These are phyloP conservation scores for Candida nonsorbophila DNA, from an alignment of 805 yeast species.

Conservation along the genomic window DNA sequence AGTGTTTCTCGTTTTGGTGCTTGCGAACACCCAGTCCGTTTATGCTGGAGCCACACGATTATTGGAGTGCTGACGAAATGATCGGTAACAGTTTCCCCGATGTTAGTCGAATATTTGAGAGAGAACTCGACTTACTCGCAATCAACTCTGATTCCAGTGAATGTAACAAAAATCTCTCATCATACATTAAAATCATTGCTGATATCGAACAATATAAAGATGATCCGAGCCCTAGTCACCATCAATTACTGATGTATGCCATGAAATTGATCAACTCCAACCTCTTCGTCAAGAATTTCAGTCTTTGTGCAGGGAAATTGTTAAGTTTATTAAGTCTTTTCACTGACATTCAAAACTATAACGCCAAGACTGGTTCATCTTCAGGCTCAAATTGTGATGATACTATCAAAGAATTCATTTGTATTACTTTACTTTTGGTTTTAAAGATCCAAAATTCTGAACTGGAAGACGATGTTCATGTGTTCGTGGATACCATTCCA, in stretches of 20 bases:
- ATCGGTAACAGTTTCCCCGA: too few species aligned
- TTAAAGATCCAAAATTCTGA: slow-evolving; percentile 24
- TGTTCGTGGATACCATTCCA: slow-evolving; percentile 9
- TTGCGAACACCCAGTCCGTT: too few species aligned
- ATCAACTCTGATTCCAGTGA: slow-evolving; percentile 34
- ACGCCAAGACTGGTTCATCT: slow-evolving; percentile 1
- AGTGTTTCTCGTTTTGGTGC: too few species aligned
- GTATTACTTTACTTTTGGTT: slow-evolving; percentile 26
- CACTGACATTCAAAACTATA: slow-evolving; percentile 9
- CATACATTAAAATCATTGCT: slow-evolving; percentile 25
- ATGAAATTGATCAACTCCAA: slow-evolving; percentile 32
- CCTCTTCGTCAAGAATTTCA: slow-evolving; percentile 30
- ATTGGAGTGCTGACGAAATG: too few species aligned
- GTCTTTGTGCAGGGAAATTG: slow-evolving; percentile 33
- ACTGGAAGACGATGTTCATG: slow-evolving; percentile 12
- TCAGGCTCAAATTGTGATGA: slow-evolving; percentile 5
- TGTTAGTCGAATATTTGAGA: too few species aligned
- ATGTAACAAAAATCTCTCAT: slow-evolving; percentile 33
- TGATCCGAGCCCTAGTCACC: slow-evolving; percentile 16
- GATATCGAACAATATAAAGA: slow-evolving; percentile 16
- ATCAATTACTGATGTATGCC: slow-evolving; percentile 26
- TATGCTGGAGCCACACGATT: too few species aligned
- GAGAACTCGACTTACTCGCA: too few species aligned
- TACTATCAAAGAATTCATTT: slow-evolving; percentile 26
- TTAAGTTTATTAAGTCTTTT: slow-evolving; percentile 26